A percentile compares a stretch with the other conserved stretches of the same genome.
phyloP scores from a whole-genome alignment of 2,329 filamentous ascomycete genomes.

The Claviceps pazoutovae region DNA sequence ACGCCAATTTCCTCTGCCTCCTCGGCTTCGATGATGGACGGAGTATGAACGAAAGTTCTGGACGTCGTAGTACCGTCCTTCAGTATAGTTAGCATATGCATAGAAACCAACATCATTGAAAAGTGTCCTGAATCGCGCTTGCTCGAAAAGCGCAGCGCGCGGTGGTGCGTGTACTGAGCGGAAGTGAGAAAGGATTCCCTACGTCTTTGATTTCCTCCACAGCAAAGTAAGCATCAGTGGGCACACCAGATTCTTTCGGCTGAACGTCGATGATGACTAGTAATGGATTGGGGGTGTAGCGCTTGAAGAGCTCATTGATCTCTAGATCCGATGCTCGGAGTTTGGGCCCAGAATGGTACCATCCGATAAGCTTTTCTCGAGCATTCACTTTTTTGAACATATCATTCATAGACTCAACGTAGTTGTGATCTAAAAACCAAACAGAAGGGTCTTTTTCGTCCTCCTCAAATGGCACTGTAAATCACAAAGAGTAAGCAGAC shows the following conservation, averaged over 20 bases:
- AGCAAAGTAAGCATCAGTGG: slow-evolving; percentile 97
- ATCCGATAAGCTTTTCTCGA: slow-evolving; percentile 95
- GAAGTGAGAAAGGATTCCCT: slow-evolving; percentile 18
- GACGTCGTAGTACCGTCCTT: slow-evolving; percentile 94
- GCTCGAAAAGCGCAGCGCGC: neutral
- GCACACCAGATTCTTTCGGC: slow-evolving; percentile 92
- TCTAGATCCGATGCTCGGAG: slow-evolving; percentile 90
- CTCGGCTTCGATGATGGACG: slow-evolving; percentile 95
- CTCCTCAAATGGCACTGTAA: slow-evolving; percentile 87
- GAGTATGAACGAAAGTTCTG: slow-evolving; percentile 96
- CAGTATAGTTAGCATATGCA: neutral
- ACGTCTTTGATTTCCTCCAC: slow-evolving; percentile 99
- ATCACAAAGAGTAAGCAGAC: slow-evolving; percentile 6
- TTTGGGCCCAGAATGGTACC: slow-evolving; percentile 98
- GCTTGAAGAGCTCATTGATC: slow-evolving; percentile 99
- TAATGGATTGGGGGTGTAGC: slow-evolving; percentile 92
- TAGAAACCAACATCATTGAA: neutral
- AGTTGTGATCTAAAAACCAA: slow-evolving; percentile 99
- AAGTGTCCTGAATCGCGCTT: no score
- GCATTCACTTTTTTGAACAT: slow-evolving; percentile 99
- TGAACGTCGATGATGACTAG: slow-evolving; percentile 98
- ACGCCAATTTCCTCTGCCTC: slow-evolving; percentile 98
- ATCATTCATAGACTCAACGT: slow-evolving; percentile 98
- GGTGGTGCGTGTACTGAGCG: no score
- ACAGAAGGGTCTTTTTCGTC: slow-evolving; percentile 97